Percentiles rank a stretch among this genome's conserved stretches.
phyloP scores from a whole-genome alignment of 768 basidiomycete species.

The Paxillus ammoniavirescens region DNA sequence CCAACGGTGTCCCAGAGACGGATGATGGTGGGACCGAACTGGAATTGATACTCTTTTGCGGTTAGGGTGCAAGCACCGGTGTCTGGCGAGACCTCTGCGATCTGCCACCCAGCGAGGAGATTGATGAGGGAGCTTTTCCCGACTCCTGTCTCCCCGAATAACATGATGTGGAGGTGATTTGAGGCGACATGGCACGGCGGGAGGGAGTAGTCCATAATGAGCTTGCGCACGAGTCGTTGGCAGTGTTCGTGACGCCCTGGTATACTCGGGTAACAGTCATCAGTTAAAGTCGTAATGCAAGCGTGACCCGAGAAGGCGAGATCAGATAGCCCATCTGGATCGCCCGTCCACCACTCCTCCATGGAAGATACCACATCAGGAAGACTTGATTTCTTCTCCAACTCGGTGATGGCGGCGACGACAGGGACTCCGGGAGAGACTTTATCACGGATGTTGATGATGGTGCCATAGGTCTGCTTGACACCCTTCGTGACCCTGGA shows the following conservation, averaged over 20 bases:
- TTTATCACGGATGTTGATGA: too few species aligned
- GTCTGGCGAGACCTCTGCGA: conserved; percentile 1
- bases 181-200: too few species aligned
- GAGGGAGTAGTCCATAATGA: not conserved
- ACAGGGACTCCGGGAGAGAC: too few species aligned
- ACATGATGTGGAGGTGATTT: conserved; percentile 20
- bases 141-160: conserved; percentile 36
- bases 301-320: conserved; percentile 21
- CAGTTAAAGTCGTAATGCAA: conserved; percentile 31
- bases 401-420: conserved; percentile 7
- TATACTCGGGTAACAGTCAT: not conserved
- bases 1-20: conserved; percentile 21
- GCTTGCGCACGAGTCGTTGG: not conserved
- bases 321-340: too few species aligned
- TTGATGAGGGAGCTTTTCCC: conserved; percentile 12
- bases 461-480: too few species aligned
- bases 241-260: too few species aligned
- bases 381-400: conserved; percentile 14
- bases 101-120: not conserved
- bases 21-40: conserved; percentile 2
- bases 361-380: conserved; percentile 10
- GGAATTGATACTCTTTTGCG: conserved; percentile 14
- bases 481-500: too few species aligned
- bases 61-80: conserved; percentile 29
- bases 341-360: not conserved